Evolutionary conservation across 306 rosid genomes (phyloP).

Genomic region (Oemleria cerasiformis): DNA sequence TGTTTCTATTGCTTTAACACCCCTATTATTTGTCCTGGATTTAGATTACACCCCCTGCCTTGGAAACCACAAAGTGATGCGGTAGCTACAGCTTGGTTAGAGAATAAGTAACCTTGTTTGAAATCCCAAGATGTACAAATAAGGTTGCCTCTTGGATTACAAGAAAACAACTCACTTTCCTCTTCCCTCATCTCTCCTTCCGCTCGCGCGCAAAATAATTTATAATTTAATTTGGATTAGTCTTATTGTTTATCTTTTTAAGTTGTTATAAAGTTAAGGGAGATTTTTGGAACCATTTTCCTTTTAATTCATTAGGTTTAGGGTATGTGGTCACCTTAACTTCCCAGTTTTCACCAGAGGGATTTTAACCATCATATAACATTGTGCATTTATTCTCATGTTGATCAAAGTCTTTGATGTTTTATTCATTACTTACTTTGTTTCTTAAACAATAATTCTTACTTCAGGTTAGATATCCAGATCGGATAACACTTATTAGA

Average conservation of each 20-base stretch:
- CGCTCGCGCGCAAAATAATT: too few species aligned
- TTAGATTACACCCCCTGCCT: constrained; percentile 4
- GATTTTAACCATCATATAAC: neutral
- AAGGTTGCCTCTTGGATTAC: too few species aligned
- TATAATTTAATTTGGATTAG: too few species aligned
- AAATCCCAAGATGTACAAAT: neutral
- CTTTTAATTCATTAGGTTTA: neutral
- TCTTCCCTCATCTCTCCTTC: too few species aligned
- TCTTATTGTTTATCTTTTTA: neutral
- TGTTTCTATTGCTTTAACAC: neutral
- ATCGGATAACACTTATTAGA: constrained; percentile 96
- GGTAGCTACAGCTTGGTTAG: neutral
- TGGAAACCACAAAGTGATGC: constrained; percentile 6
- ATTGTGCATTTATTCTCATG: neutral
- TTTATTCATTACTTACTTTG: neutral
- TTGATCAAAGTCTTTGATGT: constrained; percentile 12
- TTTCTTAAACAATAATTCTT: constrained; percentile 7
- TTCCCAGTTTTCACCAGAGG: neutral
- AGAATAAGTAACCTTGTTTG: too few species aligned
- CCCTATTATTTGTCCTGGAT: constrained; percentile 13
- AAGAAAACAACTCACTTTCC: too few species aligned
- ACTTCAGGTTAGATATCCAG: constrained; percentile 95
- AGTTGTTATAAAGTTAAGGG: neutral
- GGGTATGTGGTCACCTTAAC: neutral
- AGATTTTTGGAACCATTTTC: neutral